A percentile compares a stretch with the other conserved stretches of the same genome.
These are phyloP conservation scores for Russula sp. DNA, from an alignment of 768 basidiomycete genomes.

Conservation along the genomic window DNA sequence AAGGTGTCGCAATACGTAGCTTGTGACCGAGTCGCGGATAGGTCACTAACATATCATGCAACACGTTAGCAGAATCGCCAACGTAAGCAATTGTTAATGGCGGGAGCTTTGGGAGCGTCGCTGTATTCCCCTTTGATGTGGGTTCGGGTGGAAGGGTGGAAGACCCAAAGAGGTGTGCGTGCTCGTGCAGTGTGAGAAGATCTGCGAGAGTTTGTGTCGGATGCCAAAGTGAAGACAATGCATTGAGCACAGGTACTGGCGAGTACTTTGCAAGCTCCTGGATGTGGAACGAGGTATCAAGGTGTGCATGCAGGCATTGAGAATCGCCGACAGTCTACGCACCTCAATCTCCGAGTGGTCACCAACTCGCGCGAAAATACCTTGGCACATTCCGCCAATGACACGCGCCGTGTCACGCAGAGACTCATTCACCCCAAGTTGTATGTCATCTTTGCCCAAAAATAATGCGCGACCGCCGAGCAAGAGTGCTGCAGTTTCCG, in stretches of 20 bases:
- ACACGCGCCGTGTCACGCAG: slow-evolving; percentile 79
- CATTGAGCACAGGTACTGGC: slow-evolving; percentile 91
- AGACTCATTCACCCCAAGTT: slow-evolving; percentile 92
- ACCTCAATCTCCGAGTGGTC: slow-evolving; percentile 92
- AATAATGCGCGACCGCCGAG: slow-evolving; percentile 90
- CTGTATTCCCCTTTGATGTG: slow-evolving; percentile 10
- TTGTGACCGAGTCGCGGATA: slow-evolving; percentile 87
- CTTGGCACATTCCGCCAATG: slow-evolving; percentile 91
- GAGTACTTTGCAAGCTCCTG: slow-evolving; percentile 89
- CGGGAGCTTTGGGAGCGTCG: slow-evolving; percentile 45
- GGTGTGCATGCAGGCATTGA: background rate
- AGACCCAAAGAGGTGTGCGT: slow-evolving; percentile 46
- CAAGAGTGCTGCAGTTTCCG: slow-evolving; percentile 71
- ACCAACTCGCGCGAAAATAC: slow-evolving; percentile 94
- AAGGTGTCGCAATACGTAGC: slow-evolving; percentile 77
- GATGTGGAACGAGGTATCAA: background rate
- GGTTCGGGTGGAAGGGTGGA: slow-evolving; percentile 3
- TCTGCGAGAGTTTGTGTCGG: slow-evolving; percentile 95
- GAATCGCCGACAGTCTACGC: slow-evolving; percentile 20
- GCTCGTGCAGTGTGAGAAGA: slow-evolving; percentile 81
- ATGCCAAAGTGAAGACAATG: slow-evolving; percentile 92
- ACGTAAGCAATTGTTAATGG: slow-evolving; percentile 90
- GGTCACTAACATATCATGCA: slow-evolving; percentile 96
- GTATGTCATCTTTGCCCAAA: slow-evolving; percentile 84
- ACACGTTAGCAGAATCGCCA: slow-evolving; percentile 90